These are phyloP conservation scores for Cantharellus cinnabarinus DNA, from an alignment of 768 basidiomycete genomes.

Conservation along the genomic window DNA sequence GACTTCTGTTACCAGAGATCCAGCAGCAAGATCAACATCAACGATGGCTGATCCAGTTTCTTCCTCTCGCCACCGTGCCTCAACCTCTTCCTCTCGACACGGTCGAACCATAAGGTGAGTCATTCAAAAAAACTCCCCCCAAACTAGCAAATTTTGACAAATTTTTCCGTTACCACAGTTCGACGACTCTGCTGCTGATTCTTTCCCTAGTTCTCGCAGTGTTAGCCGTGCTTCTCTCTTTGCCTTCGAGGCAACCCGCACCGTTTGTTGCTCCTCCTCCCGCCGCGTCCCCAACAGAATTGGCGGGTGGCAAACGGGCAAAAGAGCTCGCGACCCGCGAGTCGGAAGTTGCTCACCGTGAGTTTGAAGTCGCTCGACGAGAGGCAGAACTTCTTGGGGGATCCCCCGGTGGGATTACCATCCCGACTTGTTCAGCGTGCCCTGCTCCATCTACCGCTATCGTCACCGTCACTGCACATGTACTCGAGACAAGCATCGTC, in stretches of 20 bases:
- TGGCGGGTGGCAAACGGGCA: constrained; percentile 31
- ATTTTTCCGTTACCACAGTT: constrained; percentile 12
- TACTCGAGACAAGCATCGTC: constrained; percentile 27
- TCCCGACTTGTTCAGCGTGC: constrained; percentile 21
- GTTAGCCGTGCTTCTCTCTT: constrained; percentile 76
- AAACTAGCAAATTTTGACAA: too few relatives aligned
- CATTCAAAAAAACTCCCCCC: too few relatives aligned
- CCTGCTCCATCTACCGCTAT: constrained; percentile 29
- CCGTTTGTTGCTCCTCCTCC: constrained; percentile 41
- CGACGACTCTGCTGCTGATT: constrained; percentile 71
- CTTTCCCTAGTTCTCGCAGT: constrained; percentile 72
- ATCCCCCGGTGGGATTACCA: constrained; percentile 52
- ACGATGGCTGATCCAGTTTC: not conserved
- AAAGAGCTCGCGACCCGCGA: constrained; percentile 66
- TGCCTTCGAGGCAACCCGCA: constrained; percentile 53
- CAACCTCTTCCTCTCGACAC: constrained; percentile 24
- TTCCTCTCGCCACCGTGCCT: constrained; percentile 13
- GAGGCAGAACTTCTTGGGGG: constrained; percentile 72
- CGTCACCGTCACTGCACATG: constrained; percentile 20
- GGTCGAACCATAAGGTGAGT: too few relatives aligned
- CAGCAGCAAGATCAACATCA: not conserved
- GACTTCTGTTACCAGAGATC: not conserved
- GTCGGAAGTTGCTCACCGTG: constrained; percentile 56
- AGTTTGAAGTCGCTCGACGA: constrained; percentile 74
- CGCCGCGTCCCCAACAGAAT: constrained; percentile 37